Conservation (phyloP, 495 filamentous ascomycete genomes). For the Penicillium desertorum region DNA sequence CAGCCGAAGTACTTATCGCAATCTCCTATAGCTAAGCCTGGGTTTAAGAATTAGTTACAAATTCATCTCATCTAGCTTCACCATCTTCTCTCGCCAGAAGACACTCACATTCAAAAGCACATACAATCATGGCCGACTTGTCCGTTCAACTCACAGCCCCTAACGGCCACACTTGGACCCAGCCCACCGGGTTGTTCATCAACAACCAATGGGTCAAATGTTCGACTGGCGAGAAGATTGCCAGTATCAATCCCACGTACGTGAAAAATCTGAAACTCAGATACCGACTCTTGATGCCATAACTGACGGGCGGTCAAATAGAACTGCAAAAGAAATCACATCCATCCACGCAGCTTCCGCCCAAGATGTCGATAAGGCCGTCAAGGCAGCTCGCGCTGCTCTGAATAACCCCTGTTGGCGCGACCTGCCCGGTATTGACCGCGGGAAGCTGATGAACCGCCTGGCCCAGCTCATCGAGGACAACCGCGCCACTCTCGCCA, state of each 20-base stretch:
- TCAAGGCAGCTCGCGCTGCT: conserved; percentile 76
- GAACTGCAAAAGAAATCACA: conserved; percentile 74
- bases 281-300: not conserved
- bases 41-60: not conserved
- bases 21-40: not conserved
- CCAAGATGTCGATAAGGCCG: conserved; percentile 79
- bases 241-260: conserved; percentile 76
- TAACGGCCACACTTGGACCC: conserved; percentile 76
- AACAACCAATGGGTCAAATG: conserved; percentile 88
- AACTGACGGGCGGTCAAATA: conserved; percentile 27
- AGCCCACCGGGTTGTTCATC: conserved; percentile 84
- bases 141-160: conserved; percentile 47
- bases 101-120: not conserved
- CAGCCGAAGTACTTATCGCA: conserved; percentile 22
- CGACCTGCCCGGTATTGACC: conserved; percentile 65
- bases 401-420: conserved; percentile 78
- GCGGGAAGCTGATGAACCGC: conserved; percentile 71
- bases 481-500: conserved; percentile 70
- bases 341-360: conserved; percentile 78
- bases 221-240: conserved; percentile 67
- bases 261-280: conserved; percentile 36
- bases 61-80: not conserved
- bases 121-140: conserved; percentile 25
- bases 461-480: conserved; percentile 71
- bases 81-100: not conserved